Evolutionary conservation across 2,329 filamentous ascomycete species (phyloP).

Genomic region (Acrocalymma vagum): DNA sequence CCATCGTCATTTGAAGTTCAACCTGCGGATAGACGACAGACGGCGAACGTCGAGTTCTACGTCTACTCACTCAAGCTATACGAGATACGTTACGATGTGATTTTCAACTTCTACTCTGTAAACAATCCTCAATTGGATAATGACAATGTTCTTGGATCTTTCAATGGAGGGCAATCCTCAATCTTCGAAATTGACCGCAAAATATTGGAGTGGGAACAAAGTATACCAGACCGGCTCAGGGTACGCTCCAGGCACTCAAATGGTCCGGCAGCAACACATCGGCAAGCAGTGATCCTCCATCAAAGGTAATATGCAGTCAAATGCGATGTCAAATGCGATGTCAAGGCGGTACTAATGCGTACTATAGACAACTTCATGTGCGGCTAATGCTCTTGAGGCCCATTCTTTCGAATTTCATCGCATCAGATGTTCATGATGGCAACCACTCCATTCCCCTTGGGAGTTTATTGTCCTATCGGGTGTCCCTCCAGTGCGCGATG

Average conservation of each 20-base stretch:
- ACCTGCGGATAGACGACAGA: too few relatives aligned
- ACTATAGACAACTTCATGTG: conserved; percentile 1
- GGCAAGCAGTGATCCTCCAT: conserved; percentile 2
- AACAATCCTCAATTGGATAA: not conserved
- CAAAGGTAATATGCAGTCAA: not conserved
- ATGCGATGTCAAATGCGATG: too few relatives aligned
- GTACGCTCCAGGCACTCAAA: not conserved
- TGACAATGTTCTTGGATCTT: not conserved
- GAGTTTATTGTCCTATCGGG: not conserved
- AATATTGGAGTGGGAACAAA: not conserved
- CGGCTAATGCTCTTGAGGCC: not conserved
- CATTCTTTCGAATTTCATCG: not conserved
- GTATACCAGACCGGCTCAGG: not conserved
- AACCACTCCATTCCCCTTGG: too few relatives aligned
- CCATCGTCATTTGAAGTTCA: not conserved
- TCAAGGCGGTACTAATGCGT: not conserved
- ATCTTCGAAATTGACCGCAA: conserved; percentile 1
- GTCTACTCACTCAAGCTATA: not conserved
- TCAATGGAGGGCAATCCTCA: not conserved
- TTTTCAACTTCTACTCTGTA: not conserved
- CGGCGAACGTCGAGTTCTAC: conserved; percentile 1
- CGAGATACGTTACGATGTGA: not conserved
- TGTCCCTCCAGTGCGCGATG: not conserved
- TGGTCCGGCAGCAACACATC: too few relatives aligned
- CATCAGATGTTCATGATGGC: too few relatives aligned